Base-by-base conservation (phyloP, 768 basidiomycete species). In the Mrakia blollopis region DNA sequence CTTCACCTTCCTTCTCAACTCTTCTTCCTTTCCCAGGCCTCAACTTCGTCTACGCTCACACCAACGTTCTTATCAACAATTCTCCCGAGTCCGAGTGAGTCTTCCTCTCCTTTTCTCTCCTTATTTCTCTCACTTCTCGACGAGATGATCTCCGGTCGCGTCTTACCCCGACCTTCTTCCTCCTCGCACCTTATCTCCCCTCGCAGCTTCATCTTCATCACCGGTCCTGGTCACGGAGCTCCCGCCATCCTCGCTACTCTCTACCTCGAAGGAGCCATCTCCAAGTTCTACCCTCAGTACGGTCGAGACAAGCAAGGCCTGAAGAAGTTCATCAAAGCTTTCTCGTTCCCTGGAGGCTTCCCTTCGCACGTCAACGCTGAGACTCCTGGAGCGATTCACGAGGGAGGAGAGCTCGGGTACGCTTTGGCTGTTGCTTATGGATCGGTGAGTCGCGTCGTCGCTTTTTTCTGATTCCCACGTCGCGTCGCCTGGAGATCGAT, bases 321-420 rank as follows among this genome's bases (percentile, higher is more conserved):
- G 52, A 75, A 78, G 52, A 80, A 81, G 73, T 89, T 94, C 80
- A 88, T 93, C 79, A 85, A 88, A 7, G 85, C 86, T 30, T 96
- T 95, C 85, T 92, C 90, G 67, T 88, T 87, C 68, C 93, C 93
- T 0, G 91, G 91, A 30, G 93, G 94, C 32, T 91, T 92, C 82
- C 92, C 93, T 9, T 91, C 90, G 86, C 88, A 85, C 78, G 86
- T 57, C 7, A 32, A 77, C n/a, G 54, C 93, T 0, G 88, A 92
- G 83, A 93, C 92, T 0, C 94, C 93, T 28, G 94, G 94, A 8
- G 87, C 88, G 4, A 95, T 97, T 79, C 94, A 97, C 80, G 94
- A 97, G 84, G 94, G 94, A 73, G 86, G 86, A 21, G 94, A 95
- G 83, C 87, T 95, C 21, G 93, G 94, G 11, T 96, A 95, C 79